Base-by-base conservation (phyloP, 2,329 filamentous ascomycete species). In the Ustilaginoidea virens region DNA sequence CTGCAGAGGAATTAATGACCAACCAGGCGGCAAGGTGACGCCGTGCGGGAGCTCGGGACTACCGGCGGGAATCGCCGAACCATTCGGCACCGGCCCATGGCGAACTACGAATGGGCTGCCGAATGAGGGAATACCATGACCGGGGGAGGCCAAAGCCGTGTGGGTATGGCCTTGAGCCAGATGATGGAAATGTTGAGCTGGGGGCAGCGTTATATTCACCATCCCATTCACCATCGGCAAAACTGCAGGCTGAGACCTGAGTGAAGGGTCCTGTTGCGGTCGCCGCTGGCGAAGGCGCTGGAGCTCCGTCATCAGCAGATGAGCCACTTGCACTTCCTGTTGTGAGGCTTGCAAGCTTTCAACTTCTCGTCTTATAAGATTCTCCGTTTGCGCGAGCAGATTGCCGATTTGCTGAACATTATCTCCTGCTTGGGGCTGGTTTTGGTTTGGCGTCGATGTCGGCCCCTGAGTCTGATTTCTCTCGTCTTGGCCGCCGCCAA, bases 341-440 rank as follows among this genome's bases (percentile, higher is more conserved):
- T 79, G 68, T 11, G 72, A 69, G 19, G 67, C 45, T 25, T 74
- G 68, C 12, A 87, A 56, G 23, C 55, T 57, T 26, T 68, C 61
- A 19, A 81, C 62, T 43, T 86, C 78, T 31, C 72, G 67, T 39
- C 74, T 61, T 15, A 90, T 61, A 30, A 79, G 69, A 31, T 74
- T 66, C 39, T 83, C 76, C 10, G 82, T 63, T 23, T 74, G 66
- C 19, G 66, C 58, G 19, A 90, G 55, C 31, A 82, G 70, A 10
- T 57, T 52, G 28, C 70, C 63, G 16, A 79, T 63, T 2, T 61
- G 57, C 24, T 52, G 48, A n/a, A 55, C 28, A 23, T 45, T 49
- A 23, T 54, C 49, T 6, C 43, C 47, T 8, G 37, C 20, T 12
- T 32, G 28, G 7, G 35, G 28, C 6, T 37, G 39, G 7, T 27